phyloP scores from a whole-genome alignment of 1,284 basidiomycete species.

The Ustilago sp. region DNA sequence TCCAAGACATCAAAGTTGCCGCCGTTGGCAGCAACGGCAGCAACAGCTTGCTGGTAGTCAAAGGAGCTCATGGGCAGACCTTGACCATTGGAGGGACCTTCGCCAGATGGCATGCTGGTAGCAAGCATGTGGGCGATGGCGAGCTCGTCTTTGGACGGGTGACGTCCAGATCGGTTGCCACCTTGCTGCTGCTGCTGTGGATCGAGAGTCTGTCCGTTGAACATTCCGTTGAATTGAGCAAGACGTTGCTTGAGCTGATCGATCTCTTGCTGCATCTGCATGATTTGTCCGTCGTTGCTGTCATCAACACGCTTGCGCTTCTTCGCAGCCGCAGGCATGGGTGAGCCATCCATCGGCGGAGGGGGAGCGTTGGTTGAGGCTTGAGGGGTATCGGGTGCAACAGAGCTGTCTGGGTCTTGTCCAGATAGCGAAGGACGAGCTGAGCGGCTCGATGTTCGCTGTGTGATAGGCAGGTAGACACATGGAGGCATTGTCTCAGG shows the following conservation, averaged over 20 bases:
- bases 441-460: constrained; percentile 40
- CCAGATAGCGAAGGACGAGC: constrained; percentile 29
- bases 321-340: constrained; percentile 38
- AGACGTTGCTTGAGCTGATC: constrained; percentile 48
- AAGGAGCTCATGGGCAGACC: constrained; percentile 25
- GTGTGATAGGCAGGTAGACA: constrained; percentile 50
- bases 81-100: constrained; percentile 37
- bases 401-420: constrained; percentile 27
- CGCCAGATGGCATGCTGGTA: constrained; percentile 61
- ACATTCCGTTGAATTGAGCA: constrained; percentile 47
- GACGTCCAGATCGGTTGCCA: constrained; percentile 24
- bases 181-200: constrained; percentile 33
- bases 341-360: constrained; percentile 40
- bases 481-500: constrained; percentile 55
- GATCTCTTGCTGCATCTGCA: constrained; percentile 47
- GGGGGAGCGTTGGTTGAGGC: constrained; percentile 10
- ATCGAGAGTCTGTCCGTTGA: constrained; percentile 31
- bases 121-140: constrained; percentile 61
- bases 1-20: constrained; percentile 45
- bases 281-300: constrained; percentile 32
- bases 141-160: constrained; percentile 58
- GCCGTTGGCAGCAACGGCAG: constrained; percentile 41
- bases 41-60: constrained; percentile 46
- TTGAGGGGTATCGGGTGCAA: constrained; percentile 27
- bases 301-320: constrained; percentile 53